Evolutionary conservation across 495 filamentous ascomycete species (phyloP).

Genomic region (Trichoderma gamsii): DNA sequence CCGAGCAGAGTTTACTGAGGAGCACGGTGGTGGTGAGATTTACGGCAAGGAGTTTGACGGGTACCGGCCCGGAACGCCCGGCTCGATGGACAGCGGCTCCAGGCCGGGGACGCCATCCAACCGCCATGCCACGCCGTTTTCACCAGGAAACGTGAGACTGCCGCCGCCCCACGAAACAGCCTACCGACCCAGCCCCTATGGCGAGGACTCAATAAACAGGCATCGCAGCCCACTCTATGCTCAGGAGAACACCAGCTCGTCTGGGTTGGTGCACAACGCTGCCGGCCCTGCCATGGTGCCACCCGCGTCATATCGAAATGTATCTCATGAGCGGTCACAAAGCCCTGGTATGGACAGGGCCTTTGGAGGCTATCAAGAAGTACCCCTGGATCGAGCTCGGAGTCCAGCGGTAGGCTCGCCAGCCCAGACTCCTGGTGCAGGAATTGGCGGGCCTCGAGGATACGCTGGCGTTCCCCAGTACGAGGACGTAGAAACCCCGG

Average conservation of each 20-base stretch:
- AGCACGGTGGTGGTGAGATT: conserved; percentile 72
- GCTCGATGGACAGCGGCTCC: conserved; percentile 43
- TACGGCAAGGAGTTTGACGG: conserved; percentile 64
- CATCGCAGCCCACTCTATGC: conserved; percentile 35
- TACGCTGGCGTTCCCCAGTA: conserved; percentile 48
- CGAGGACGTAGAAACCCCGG: conserved; percentile 24
- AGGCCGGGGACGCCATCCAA: conserved; percentile 38
- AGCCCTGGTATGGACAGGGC: conserved; percentile 17
- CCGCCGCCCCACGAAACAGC: neutral
- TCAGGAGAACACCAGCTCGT: conserved; percentile 39
- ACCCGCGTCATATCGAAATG: conserved; percentile 15
- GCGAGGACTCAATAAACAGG: neutral
- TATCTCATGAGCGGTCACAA: neutral
- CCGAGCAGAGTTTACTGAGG: conserved; percentile 78
- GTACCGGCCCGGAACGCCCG: conserved; percentile 61
- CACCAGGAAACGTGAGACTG: conserved; percentile 19
- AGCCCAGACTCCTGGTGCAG: conserved; percentile 30
- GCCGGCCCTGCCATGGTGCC: conserved; percentile 34
- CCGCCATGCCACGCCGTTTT: conserved; percentile 24
- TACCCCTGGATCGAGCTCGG: conserved; percentile 29
- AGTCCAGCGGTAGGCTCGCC: conserved; percentile 24
- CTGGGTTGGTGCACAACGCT: conserved; percentile 38
- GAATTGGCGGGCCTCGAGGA: conserved; percentile 45
- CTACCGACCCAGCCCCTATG: neutral
- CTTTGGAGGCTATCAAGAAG: neutral